Percentiles rank a stretch among this genome's conserved stretches.
Evolutionary conservation across 1,139 yeast species (phyloP).

Genomic region (Torulaspora globosa): DNA sequence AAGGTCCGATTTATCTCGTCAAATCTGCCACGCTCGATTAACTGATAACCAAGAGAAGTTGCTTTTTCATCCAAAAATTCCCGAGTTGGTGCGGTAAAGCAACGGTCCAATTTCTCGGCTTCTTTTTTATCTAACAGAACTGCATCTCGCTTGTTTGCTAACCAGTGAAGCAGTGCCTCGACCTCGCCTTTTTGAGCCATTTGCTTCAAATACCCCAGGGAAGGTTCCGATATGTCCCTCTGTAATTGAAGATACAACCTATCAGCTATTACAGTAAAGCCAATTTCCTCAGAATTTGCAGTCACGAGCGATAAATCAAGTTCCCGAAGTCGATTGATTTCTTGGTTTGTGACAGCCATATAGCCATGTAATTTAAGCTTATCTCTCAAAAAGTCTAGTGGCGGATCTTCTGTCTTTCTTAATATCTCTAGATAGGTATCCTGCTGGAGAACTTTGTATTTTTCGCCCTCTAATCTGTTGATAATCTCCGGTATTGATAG

Average conservation of each 20-base stretch:
- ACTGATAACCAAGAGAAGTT: constrained; percentile 8
- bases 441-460: constrained; percentile 33
- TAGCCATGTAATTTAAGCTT: constrained; percentile 10
- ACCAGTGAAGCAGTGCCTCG: constrained; percentile 1
- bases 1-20: constrained; percentile 21
- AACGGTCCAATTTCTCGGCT: constrained; percentile 6
- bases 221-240: constrained; percentile 6
- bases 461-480: not conserved
- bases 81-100: constrained; percentile 26
- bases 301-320: constrained; percentile 4
- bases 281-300: constrained; percentile 11
- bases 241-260: constrained; percentile 6
- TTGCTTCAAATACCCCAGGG: constrained; percentile 2
- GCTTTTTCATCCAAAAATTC: constrained; percentile 39
- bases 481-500: constrained; percentile 4
- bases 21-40: constrained; percentile 7
- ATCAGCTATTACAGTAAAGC: constrained; percentile 8
- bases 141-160: constrained; percentile 4
- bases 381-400: constrained; percentile 24
- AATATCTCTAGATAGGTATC: constrained; percentile 27
- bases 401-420: constrained; percentile 19
- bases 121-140: constrained; percentile 7
- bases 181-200: constrained; percentile 5
- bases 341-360: constrained; percentile 4
- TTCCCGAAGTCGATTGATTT: constrained; percentile 1